These are phyloP conservation scores for Tetraselmis striata DNA, from an alignment of 139 green algal species.

Conservation along the genomic window DNA sequence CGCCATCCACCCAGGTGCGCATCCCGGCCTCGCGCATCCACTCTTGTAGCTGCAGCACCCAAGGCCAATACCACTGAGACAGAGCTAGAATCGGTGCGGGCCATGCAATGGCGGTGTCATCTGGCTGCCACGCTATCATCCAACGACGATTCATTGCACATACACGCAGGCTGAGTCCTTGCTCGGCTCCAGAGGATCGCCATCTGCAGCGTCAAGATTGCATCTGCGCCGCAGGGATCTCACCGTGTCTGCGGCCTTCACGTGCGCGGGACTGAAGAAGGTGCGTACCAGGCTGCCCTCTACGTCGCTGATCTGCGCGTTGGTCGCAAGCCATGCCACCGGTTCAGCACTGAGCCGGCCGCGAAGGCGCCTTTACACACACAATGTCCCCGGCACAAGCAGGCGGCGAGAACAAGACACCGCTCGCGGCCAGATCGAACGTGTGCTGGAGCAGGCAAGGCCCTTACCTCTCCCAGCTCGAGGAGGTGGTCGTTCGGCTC, in stretches of 20 bases:
- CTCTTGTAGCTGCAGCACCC: constrained; percentile 33
- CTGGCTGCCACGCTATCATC: constrained; percentile 9
- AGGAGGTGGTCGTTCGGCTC: constrained; percentile 58
- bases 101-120: constrained; percentile 8
- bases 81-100: background rate
- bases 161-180: background rate
- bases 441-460: too few species aligned
- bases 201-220: too few species aligned
- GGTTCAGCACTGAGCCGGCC: background rate
- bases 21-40: constrained; percentile 76
- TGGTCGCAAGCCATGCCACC: background rate
- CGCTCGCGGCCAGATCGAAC: too few species aligned
- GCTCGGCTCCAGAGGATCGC: background rate
- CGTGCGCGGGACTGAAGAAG: constrained; percentile 62
- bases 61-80: too few species aligned
- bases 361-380: too few species aligned
- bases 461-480: constrained; percentile 38
- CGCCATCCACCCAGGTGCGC: constrained; percentile 55
- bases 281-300: constrained; percentile 47
- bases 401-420: too few species aligned
- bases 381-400: too few species aligned
- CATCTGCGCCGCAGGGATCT: too few species aligned
- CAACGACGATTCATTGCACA: background rate
- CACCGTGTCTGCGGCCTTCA: constrained; percentile 29
- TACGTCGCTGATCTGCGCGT: constrained; percentile 59